A percentile compares a stretch with the other conserved stretches of the same genome.
Evolutionary conservation across 2,329 filamentous ascomycete genomes (phyloP).

Genomic region (Juglanconis sp.): DNA sequence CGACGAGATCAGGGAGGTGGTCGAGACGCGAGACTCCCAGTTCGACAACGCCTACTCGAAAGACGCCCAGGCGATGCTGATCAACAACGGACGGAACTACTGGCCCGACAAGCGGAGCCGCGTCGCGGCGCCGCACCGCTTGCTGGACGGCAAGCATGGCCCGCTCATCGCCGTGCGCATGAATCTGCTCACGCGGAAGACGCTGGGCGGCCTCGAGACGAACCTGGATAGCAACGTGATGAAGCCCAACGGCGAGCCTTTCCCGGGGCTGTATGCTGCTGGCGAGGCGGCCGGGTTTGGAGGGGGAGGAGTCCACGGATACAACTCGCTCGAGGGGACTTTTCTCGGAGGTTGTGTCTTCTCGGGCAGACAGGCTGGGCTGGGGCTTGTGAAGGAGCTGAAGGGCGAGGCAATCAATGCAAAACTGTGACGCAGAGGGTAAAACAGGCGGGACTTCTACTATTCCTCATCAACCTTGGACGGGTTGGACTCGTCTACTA

Average conservation of each 20-base stretch:
- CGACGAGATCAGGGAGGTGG: slow-evolving; percentile 40
- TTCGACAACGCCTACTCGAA: slow-evolving; percentile 56
- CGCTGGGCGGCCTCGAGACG: slow-evolving; percentile 58
- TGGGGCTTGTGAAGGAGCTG: slow-evolving; percentile 50
- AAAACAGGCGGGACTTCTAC: not conserved
- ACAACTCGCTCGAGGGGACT: slow-evolving; percentile 59
- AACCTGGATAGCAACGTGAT: slow-evolving; percentile 55
- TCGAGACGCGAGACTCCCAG: slow-evolving; percentile 54
- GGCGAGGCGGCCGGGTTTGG: slow-evolving; percentile 61
- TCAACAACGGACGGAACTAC: slow-evolving; percentile 54
- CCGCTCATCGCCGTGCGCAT: slow-evolving; percentile 59
- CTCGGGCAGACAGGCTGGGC: slow-evolving; percentile 54
- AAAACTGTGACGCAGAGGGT: slow-evolving; percentile 3
- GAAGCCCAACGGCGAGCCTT: slow-evolving; percentile 43
- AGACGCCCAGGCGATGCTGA: slow-evolving; percentile 60
- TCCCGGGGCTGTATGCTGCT: slow-evolving; percentile 56
- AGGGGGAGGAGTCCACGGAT: slow-evolving; percentile 60
- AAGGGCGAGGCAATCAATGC: slow-evolving; percentile 8
- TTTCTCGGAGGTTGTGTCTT: slow-evolving; percentile 64
- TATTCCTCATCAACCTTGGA: too few species aligned
- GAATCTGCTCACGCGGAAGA: slow-evolving; percentile 60
- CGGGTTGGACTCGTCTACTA: too few species aligned
- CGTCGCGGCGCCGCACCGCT: slow-evolving; percentile 50
- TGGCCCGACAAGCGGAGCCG: slow-evolving; percentile 51
- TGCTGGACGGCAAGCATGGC: slow-evolving; percentile 53